Base-by-base conservation (phyloP, 2,329 filamentous ascomycete species). In the Colletotrichum cereale region DNA sequence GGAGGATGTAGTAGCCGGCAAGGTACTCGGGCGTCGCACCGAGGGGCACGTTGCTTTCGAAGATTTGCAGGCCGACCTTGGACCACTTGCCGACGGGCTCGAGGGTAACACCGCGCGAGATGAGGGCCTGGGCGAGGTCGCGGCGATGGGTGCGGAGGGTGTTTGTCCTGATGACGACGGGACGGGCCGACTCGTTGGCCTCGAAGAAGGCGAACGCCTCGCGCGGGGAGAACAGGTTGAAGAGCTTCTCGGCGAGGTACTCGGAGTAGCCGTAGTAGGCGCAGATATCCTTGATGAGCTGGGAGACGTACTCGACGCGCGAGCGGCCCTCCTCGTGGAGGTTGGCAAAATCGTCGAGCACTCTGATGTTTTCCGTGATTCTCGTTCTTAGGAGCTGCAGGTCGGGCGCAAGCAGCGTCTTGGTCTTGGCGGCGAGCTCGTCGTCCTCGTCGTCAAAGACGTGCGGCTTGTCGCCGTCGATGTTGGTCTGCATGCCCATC, bases 191-290 rank as follows among this genome's bases (percentile, higher is more conserved):
- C 84, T 99, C 96, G 90, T 99, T 99, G 77, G 96, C 96, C 84
- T 99, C 96, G 84, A 99, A 98, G 84, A 99, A 99, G 66, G 95
- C 95, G 76, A 98, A 97, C 0, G 96, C 96, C 84, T 99, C 96
- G 76, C 92, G 91, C 0, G 96, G 94, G 1, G 95, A 91, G 84
- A 99, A 98, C 8, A 99, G 90, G 78, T 92, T 92, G 84, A 95
- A 95, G 21, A 99, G 90, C 86, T 98, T 99, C 83, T 97, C 94
- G 5, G 95, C 96, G n/a, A 99, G 88, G 83, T 92, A 98, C 47
- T 92, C 90, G 4, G 93, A 97, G 86, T 99, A 99, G 72, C 96
- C 95, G 80, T 99, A 99, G 86, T 99, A 99, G 67, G 92, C 90
- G 84, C 95, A 98, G 71, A 98, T 93, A 78, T 99, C 96, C 82